Evolutionary conservation across 352 stramenopile genomes (phyloP).

Genomic region (Achlya hypogyna): DNA sequence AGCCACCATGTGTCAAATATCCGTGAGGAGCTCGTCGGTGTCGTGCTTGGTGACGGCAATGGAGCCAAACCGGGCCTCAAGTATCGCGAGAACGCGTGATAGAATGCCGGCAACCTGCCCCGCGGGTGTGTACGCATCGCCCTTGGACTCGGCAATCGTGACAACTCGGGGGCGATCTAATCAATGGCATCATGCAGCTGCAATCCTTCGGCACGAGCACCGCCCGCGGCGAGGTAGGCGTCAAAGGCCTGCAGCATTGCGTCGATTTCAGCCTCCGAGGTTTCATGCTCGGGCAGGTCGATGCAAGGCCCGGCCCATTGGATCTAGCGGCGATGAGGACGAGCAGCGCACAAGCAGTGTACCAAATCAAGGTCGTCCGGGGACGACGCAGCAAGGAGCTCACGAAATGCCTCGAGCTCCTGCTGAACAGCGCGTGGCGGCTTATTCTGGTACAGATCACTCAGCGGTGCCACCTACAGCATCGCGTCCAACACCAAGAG

Average conservation of each 20-base stretch:
- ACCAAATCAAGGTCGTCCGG: conserved; percentile 32
- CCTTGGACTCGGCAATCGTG: conserved; percentile 72
- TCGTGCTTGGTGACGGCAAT: conserved; percentile 41
- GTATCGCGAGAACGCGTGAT: conserved; percentile 34
- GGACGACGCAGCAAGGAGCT: not conserved
- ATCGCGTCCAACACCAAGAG: not conserved
- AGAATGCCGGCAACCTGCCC: conserved; percentile 49
- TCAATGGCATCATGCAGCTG: not conserved
- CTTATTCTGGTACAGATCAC: not conserved
- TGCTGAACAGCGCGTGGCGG: not conserved
- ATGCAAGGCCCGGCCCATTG: conserved; percentile 40
- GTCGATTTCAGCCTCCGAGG: conserved; percentile 40
- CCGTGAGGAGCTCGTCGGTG: too few relatives aligned
- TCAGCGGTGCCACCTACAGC: not conserved
- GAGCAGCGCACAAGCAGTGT: too few relatives aligned
- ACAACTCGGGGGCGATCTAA: conserved; percentile 46
- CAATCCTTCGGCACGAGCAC: not conserved
- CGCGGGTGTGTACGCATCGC: conserved; percentile 59
- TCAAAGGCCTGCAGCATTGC: conserved; percentile 30
- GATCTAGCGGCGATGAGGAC: too few relatives aligned
- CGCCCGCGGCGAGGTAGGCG: conserved; percentile 26
- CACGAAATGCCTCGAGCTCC: not conserved
- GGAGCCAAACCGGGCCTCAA: conserved; percentile 30
- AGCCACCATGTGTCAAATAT: too few relatives aligned
- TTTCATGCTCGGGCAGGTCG: conserved; percentile 60